phyloP scores from a whole-genome alignment of 805 yeast genomes.

The Candida maris region DNA sequence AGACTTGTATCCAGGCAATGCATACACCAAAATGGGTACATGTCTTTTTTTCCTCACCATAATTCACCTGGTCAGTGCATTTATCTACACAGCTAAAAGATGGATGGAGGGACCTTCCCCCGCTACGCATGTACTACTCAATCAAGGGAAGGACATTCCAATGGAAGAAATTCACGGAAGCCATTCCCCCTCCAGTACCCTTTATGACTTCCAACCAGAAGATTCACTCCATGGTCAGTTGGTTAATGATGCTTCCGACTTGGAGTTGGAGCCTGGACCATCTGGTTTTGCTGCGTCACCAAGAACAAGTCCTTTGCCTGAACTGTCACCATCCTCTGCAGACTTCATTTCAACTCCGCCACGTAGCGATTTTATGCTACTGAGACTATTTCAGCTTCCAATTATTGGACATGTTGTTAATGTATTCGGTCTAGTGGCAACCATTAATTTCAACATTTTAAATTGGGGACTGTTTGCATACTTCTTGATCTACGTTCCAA shows the following conservation, averaged over 20 bases:
- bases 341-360: conserved; percentile 1
- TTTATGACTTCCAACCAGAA: conserved; percentile 28
- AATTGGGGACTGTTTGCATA: conserved; percentile 65
- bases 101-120: conserved; percentile 33
- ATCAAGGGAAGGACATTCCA: conserved; percentile 23
- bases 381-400: conserved; percentile 33
- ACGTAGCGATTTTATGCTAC: conserved; percentile 12
- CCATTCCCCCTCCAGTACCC: conserved; percentile 34
- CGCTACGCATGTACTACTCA: conserved; percentile 11
- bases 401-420: conserved; percentile 14
- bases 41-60: conserved; percentile 52
- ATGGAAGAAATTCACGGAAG: conserved; percentile 22
- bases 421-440: conserved; percentile 29
- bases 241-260: conserved; percentile 24
- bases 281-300: conserved; percentile 5
- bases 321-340: background rate
- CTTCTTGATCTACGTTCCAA: conserved; percentile 51
- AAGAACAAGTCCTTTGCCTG: too few species aligned
- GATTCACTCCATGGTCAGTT: conserved; percentile 6
- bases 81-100: conserved; percentile 44
- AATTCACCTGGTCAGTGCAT: conserved; percentile 53
- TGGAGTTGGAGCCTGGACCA: conserved; percentile 13
- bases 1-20: conserved; percentile 70
- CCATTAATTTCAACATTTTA: conserved; percentile 44
- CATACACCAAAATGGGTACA: conserved; percentile 63